A percentile compares a stretch with the other conserved stretches of the same genome.
Conservation (phyloP, 345 rosid genomes). For the Hirschfeldia incana region DNA sequence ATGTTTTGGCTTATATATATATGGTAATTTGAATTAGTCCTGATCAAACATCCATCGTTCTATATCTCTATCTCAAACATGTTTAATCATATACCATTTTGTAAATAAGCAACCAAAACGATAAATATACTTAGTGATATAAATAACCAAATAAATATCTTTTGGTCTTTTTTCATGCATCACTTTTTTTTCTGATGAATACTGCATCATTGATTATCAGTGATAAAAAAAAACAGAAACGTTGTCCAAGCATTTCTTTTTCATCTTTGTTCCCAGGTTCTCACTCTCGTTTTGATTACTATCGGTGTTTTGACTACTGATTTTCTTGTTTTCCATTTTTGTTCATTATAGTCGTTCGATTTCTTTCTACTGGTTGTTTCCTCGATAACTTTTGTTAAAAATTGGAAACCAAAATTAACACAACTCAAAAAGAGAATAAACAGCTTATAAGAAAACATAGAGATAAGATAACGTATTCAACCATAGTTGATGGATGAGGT, state of each 20-base stretch:
- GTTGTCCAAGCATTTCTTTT: not conserved
- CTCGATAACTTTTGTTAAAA: not conserved
- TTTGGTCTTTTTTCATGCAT: not conserved
- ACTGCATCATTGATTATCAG: not conserved
- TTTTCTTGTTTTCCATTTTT: not conserved
- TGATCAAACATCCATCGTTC: not conserved
- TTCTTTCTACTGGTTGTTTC: not conserved
- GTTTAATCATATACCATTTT: not conserved
- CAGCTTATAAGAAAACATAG: not conserved
- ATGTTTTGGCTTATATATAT: not conserved
- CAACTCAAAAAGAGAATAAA: not conserved
- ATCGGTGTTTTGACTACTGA: not conserved
- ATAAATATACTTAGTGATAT: not conserved
- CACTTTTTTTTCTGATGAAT: not conserved
- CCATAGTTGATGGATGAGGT: conserved; percentile 1
- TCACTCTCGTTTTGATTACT: not conserved
- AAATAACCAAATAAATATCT: not conserved
- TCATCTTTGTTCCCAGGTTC: not conserved
- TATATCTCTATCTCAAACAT: not conserved
- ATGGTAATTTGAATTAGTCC: too few species aligned
- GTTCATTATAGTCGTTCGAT: not conserved
- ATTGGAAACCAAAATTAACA: not conserved
- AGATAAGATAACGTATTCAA: not conserved
- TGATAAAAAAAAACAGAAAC: not conserved
- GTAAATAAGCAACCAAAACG: not conserved